Evolutionary conservation across 768 basidiomycete species (phyloP).

Genomic region (Psilocybe cyanescens): DNA sequence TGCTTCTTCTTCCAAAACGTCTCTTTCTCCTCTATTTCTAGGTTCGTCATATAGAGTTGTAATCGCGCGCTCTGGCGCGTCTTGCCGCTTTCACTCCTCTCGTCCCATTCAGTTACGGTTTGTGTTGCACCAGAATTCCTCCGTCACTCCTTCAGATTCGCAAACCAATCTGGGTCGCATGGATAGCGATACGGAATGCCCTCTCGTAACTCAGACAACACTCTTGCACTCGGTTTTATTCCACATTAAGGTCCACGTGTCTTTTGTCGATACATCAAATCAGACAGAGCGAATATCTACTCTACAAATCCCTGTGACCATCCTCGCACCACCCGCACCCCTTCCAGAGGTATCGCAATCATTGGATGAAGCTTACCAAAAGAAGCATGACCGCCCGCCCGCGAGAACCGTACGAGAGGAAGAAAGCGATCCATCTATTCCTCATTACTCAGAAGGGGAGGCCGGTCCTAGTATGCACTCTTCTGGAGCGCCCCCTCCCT

Average conservation of each 20-base stretch:
- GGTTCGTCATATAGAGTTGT: slow-evolving; percentile 53
- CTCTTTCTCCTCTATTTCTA: slow-evolving; percentile 40
- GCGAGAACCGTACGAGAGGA: slow-evolving; percentile 69
- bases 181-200: slow-evolving; percentile 67
- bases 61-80: slow-evolving; percentile 87
- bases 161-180: slow-evolving; percentile 47
- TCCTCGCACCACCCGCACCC: slow-evolving; percentile 78
- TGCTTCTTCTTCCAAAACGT: slow-evolving; percentile 42
- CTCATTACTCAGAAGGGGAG: slow-evolving; percentile 70
- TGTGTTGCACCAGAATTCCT: slow-evolving; percentile 69
- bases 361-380: slow-evolving; percentile 77
- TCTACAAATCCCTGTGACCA: slow-evolving; percentile 67
- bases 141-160: slow-evolving; percentile 53
- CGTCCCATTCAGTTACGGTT: slow-evolving; percentile 79
- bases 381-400: slow-evolving; percentile 88
- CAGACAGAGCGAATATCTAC: slow-evolving; percentile 71
- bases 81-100: slow-evolving; percentile 85
- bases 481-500: slow-evolving; percentile 75
- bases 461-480: slow-evolving; percentile 78
- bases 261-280: slow-evolving; percentile 74
- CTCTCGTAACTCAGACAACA: slow-evolving; percentile 79
- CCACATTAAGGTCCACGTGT: slow-evolving; percentile 69
- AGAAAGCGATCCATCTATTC: slow-evolving; percentile 62
- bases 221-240: slow-evolving; percentile 86
- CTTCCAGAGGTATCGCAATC: slow-evolving; percentile 77